phyloP scores from a whole-genome alignment of 164 flowering plant genomes.

The Magnolia officinalis region DNA sequence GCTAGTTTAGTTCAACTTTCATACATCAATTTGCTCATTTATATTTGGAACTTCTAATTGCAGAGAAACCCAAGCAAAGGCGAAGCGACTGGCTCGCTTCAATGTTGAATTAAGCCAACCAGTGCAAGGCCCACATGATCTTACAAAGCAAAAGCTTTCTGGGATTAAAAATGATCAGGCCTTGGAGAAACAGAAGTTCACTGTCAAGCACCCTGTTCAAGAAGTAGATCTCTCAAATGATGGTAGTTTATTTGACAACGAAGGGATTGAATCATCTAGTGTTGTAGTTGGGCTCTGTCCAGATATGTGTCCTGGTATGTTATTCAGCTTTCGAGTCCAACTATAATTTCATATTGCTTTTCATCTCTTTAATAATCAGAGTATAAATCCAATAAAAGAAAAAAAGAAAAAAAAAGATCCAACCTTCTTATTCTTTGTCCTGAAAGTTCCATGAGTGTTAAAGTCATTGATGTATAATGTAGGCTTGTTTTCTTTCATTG shows the following conservation, averaged over 20 bases:
- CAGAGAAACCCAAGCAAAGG: slow-evolving; percentile 84
- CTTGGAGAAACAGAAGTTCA: slow-evolving; percentile 20
- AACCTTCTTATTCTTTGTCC: neutral
- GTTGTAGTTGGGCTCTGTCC: slow-evolving; percentile 74
- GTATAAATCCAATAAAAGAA: neutral
- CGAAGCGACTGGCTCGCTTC: slow-evolving; percentile 86
- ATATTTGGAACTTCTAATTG: slow-evolving; percentile 2
- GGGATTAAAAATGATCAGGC: slow-evolving; percentile 28
- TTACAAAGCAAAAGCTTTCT: slow-evolving; percentile 27
- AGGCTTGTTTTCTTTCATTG: slow-evolving; percentile 7
- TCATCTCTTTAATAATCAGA: neutral
- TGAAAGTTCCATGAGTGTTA: neutral
- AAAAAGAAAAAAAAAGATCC: no score
- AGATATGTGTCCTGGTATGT: slow-evolving; percentile 97
- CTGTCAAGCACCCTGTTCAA: slow-evolving; percentile 29
- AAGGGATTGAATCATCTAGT: slow-evolving; percentile 40
- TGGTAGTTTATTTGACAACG: slow-evolving; percentile 40
- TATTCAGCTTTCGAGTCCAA: slow-evolving; percentile 8
- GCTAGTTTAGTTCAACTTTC: neutral
- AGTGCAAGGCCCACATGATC: slow-evolving; percentile 23
- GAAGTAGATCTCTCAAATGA: slow-evolving; percentile 25
- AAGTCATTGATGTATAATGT: slow-evolving; percentile 1
- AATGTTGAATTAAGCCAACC: slow-evolving; percentile 53
- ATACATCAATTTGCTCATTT: slow-evolving; percentile 1
- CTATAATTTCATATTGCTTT: neutral